A percentile compares a stretch with the other conserved stretches of the same genome.
phyloP scores from a whole-genome alignment of 768 basidiomycete genomes.

The Russula sp. region DNA sequence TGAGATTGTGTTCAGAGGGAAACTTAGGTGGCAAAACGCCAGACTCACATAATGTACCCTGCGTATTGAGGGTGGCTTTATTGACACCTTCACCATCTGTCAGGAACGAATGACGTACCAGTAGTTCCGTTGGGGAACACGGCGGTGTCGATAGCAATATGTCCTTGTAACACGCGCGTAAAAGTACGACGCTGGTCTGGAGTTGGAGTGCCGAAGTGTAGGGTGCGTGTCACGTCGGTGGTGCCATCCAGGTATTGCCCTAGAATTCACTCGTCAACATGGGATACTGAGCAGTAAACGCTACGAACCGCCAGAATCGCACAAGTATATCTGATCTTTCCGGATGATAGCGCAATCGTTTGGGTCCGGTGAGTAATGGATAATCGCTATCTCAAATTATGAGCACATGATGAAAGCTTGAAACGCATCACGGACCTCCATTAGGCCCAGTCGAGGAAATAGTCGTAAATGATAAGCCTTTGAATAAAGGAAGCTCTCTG shows the following conservation, averaged over 20 bases:
- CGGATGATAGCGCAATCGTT: slow-evolving; percentile 69
- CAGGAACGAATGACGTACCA: slow-evolving; percentile 43
- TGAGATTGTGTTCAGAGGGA: slow-evolving; percentile 33
- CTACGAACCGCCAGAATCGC: slow-evolving; percentile 78
- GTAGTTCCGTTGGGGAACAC: slow-evolving; percentile 81
- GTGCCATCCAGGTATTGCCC: slow-evolving; percentile 91
- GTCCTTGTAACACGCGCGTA: slow-evolving; percentile 88
- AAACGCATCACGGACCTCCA: slow-evolving; percentile 55
- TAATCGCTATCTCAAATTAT: slow-evolving; percentile 58
- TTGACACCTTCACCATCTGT: not conserved
- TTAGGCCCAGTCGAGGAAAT: slow-evolving; percentile 94
- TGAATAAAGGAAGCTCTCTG: slow-evolving; percentile 77
- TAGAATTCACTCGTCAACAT: slow-evolving; percentile 32
- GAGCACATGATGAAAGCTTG: slow-evolving; percentile 4
- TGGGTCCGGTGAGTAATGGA: slow-evolving; percentile 86
- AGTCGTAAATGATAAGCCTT: slow-evolving; percentile 85
- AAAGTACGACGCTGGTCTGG: slow-evolving; percentile 82
- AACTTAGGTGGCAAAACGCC: not conserved
- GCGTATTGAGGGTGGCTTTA: not conserved
- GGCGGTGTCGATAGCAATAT: slow-evolving; percentile 83
- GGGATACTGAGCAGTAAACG: not conserved
- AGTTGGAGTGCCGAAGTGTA: slow-evolving; percentile 89
- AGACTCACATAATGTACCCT: slow-evolving; percentile 57
- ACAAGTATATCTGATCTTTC: slow-evolving; percentile 73
- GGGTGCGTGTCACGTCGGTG: slow-evolving; percentile 88